Base-by-base conservation (phyloP, 2,329 filamentous ascomycete genomes). In the Colletotrichum tofieldiae region DNA sequence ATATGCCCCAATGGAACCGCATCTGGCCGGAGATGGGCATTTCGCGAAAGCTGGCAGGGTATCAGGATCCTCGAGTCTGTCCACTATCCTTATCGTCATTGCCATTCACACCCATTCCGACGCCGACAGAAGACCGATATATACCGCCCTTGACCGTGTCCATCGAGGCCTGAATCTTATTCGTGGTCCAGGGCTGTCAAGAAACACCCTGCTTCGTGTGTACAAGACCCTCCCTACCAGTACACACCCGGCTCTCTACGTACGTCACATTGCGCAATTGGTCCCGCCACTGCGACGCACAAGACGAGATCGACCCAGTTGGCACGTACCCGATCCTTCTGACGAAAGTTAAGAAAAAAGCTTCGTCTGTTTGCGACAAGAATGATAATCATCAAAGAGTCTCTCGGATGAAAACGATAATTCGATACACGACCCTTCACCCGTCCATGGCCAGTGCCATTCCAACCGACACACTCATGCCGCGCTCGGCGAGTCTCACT, bases 401-500 rank as follows among this genome's bases (percentile, higher is more conserved):
- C 14, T 39, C 41, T 67, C 52, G n/a, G 29, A 68, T 39, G 69
- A 63, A 72, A 68, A 59, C 69, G 65, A 59, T 39, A 16, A 32
- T 8, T 23, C 16, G 12, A 49, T 45, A n/a, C 43, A n/a, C 23
- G 26, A 18, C 14, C 12, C 41, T 20, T 43, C 26, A 23, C 11
- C 43, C 43, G 14, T 54, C 45, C 9, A 51, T 29, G 18, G 9
- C 14, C 20, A 60, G 35, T 20, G 47, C 26, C 18, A 37, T 43
- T 11, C 45, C 45, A 43, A 60, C 59, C 29, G 52, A 59, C 37
- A 59, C 29, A 3, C 29, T n/a, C 49, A 16, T 37, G 65, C 65
- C 63, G 65, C 59, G 32, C 69, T 59, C 65, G 65, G 69, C 65
- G 64, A 71, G 68, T 68, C 51, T 52, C 51, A 29, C 29, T 61